Evolutionary conservation across 1,284 basidiomycete species (phyloP).

Genomic region (Apiotrichum porosum): DNA sequence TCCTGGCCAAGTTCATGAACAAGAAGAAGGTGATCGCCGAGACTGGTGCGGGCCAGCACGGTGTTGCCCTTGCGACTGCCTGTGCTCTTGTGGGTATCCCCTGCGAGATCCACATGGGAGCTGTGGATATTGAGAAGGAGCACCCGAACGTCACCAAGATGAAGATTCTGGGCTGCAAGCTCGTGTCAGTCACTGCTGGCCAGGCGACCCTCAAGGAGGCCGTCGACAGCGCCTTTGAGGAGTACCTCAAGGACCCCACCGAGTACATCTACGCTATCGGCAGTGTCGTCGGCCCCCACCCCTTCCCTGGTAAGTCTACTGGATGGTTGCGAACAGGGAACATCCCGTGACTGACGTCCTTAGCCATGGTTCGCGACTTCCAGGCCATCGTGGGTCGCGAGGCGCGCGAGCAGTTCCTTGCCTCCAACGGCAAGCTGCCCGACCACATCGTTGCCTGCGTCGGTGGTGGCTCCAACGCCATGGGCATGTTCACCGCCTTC

Average conservation of each 20-base stretch:
- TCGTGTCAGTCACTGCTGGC: conserved; percentile 89
- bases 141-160: conserved; percentile 96
- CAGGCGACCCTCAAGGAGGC: conserved; percentile 96
- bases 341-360: conserved; percentile 70
- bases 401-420: conserved; percentile 82
- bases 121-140: conserved; percentile 61
- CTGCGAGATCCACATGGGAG: conserved; percentile 96
- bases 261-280: conserved; percentile 95
- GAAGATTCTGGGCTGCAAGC: conserved; percentile 92
- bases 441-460: conserved; percentile 95
- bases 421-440: conserved; percentile 74
- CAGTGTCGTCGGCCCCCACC: conserved; percentile 80
- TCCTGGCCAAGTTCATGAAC: conserved; percentile 84
- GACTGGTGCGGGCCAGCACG: conserved; percentile 97
- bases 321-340: conserved; percentile 50
- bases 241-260: conserved; percentile 94
- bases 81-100: conserved; percentile 95
- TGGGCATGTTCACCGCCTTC: conserved; percentile 94
- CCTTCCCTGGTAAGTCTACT: conserved; percentile 66
- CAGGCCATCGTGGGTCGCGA: conserved; percentile 92
- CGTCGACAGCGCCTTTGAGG: conserved; percentile 51
- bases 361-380: conserved; percentile 95
- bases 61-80: conserved; percentile 95
- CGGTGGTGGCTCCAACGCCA: conserved; percentile 95
- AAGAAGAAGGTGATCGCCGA: conserved; percentile 90